Percentiles rank a stretch among this genome's conserved stretches.
Evolutionary conservation across 305 asterid species (phyloP).

Genomic region (Ilex paraguariensis): DNA sequence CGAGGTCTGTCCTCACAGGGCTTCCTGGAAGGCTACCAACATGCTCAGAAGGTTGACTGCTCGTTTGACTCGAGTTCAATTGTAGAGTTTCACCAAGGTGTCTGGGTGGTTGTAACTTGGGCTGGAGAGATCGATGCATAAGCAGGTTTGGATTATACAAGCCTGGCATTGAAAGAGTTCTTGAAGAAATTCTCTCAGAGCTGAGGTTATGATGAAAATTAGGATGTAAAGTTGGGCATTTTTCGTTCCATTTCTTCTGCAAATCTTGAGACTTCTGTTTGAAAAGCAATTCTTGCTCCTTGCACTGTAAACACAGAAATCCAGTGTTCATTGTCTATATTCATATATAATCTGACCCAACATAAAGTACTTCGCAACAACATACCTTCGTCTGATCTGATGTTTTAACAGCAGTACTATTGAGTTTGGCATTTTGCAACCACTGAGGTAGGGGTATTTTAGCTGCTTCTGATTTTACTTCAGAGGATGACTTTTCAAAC

Average conservation of each 20-base stretch:
- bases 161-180: constrained; percentile 36
- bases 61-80: constrained; percentile 30
- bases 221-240: constrained; percentile 77
- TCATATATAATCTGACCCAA: background rate
- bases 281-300: constrained; percentile 45
- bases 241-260: constrained; percentile 70
- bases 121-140: constrained; percentile 48
- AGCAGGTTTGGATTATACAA: constrained; percentile 53
- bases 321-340: constrained; percentile 3
- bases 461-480: constrained; percentile 34
- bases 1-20: constrained; percentile 78
- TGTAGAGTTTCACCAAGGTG: constrained; percentile 58
- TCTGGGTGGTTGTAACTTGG: constrained; percentile 36
- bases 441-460: constrained; percentile 58
- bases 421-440: constrained; percentile 71
- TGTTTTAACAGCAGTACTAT: constrained; percentile 23
- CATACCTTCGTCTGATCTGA: constrained; percentile 39
- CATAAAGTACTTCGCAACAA: background rate
- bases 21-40: constrained; percentile 44
- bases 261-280: constrained; percentile 63
- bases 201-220: constrained; percentile 46
- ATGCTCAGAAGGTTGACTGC: constrained; percentile 21
- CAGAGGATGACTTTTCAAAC: constrained; percentile 49
- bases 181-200: constrained; percentile 39
- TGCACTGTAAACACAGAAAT: constrained; percentile 32